These are phyloP conservation scores for Fusarium humuli DNA, from an alignment of 2,329 filamentous ascomycete genomes.

Conservation along the genomic window DNA sequence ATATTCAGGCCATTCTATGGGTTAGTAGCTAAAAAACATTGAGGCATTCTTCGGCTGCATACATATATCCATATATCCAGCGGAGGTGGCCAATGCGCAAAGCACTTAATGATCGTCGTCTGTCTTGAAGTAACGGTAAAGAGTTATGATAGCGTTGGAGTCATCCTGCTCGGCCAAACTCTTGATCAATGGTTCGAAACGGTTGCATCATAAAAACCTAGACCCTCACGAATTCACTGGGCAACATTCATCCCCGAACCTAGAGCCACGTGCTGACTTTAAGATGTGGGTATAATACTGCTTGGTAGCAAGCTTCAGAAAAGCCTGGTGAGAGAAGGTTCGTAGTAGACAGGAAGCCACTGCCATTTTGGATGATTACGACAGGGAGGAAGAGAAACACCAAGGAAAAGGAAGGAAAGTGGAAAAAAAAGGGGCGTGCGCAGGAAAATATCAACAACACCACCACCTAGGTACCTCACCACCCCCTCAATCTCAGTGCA, in stretches of 20 bases:
- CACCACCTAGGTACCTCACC: background rate
- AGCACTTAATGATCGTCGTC: background rate
- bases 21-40: background rate
- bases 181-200: background rate
- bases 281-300: background rate
- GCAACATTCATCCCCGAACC: background rate
- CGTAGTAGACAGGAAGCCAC: background rate
- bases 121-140: background rate
- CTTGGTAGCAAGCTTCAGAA: background rate
- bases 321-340: background rate
- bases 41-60: background rate
- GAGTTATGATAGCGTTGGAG: background rate
- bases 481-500: background rate
- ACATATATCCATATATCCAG: background rate
- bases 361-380: background rate
- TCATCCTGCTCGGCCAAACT: background rate
- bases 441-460: background rate
- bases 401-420: background rate
- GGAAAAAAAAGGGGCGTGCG: slow-evolving; percentile 21
- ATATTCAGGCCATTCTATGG: background rate
- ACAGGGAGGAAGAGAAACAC: background rate
- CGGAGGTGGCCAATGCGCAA: background rate
- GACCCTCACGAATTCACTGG: background rate
- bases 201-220: background rate
- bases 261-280: background rate